Conservation (phyloP, 257 asterid species). For the Solanum paucissectum region DNA sequence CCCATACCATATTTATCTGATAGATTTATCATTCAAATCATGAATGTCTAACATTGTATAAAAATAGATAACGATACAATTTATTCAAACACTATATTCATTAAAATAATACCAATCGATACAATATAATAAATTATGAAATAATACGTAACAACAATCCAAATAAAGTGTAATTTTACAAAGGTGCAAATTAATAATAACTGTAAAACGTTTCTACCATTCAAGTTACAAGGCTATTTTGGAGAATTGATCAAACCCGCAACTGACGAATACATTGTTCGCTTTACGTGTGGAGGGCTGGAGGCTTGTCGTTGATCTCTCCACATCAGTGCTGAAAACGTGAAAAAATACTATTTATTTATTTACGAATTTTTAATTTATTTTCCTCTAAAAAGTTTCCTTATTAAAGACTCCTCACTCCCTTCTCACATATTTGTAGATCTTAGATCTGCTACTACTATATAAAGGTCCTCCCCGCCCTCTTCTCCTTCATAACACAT, state of each 20-base stretch:
- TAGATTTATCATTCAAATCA: no score
- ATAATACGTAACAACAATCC: no score
- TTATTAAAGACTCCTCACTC: not conserved
- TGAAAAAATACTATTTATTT: not conserved
- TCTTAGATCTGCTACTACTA: constrained; percentile 20
- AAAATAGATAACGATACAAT: fast-evolving
- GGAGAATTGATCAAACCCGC: not conserved
- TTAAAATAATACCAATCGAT: no score
- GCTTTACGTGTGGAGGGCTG: not conserved
- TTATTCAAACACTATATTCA: no score
- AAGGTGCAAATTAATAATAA: no score
- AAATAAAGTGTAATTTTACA: no score
- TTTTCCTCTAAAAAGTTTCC: not conserved
- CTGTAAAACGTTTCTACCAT: not conserved
- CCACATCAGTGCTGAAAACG: not conserved
- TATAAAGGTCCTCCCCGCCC: constrained; percentile 16
- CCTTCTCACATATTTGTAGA: not conserved
- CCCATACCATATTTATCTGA: fast-evolving
- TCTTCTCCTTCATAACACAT: not conserved
- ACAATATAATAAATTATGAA: no score
- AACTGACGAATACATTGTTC: not conserved
- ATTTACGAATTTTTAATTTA: not conserved
- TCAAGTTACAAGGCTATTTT: not conserved
- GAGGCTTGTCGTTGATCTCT: not conserved
- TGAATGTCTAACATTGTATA: no score